Percentiles rank a stretch among this genome's conserved stretches.
phyloP scores from a whole-genome alignment of 129 eudicot genomes.

The Artemisia tridentata region DNA sequence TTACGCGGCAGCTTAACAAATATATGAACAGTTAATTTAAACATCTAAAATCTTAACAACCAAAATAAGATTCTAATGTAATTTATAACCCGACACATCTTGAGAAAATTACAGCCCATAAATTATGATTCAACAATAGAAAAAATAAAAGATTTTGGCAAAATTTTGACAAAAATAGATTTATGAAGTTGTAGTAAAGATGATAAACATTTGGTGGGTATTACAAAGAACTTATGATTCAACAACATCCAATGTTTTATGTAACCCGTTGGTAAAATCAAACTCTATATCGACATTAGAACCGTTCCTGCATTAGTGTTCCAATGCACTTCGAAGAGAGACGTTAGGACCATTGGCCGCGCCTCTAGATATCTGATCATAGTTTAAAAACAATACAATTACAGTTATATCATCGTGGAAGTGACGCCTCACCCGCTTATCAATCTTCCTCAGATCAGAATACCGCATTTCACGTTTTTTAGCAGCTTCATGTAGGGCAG shows the following conservation, averaged over 20 bases:
- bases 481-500: constrained; percentile 69
- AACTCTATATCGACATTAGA: constrained; percentile 33
- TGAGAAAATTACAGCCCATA: not conserved
- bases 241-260: constrained; percentile 11
- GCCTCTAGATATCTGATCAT: constrained; percentile 51
- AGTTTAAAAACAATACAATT: constrained; percentile 56
- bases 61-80: not conserved
- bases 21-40: too few species aligned
- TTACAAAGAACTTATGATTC: constrained; percentile 34
- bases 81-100: not conserved
- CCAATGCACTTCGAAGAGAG: constrained; percentile 59
- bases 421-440: constrained; percentile 64
- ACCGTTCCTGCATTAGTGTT: constrained; percentile 32
- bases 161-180: constrained; percentile 23
- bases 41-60: too few species aligned
- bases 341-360: constrained; percentile 32
- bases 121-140: not conserved
- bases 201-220: constrained; percentile 31
- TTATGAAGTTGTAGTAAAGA: constrained; percentile 26
- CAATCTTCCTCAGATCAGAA: constrained; percentile 60
- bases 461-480: constrained; percentile 67
- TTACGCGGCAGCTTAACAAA: too few species aligned
- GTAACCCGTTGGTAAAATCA: constrained; percentile 20
- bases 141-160: constrained; percentile 11
- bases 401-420: constrained; percentile 75